Percentiles rank a stretch among this genome's conserved stretches.
Evolutionary conservation across 83 land plant species (phyloP).

Genomic region (Diphasiastrum complanatum): DNA sequence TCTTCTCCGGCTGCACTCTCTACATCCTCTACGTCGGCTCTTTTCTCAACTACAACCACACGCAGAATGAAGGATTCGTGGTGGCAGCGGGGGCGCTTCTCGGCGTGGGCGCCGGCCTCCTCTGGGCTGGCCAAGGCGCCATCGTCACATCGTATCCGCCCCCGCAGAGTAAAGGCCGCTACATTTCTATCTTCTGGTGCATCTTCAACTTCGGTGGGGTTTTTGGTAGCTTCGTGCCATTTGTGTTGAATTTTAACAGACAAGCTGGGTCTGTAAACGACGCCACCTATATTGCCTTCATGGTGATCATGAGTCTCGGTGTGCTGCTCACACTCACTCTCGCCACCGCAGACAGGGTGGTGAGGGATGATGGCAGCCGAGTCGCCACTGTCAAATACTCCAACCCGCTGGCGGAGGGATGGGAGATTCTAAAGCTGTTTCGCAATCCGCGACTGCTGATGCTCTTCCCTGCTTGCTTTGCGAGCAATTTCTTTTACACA

Average conservation of each 20-base stretch:
- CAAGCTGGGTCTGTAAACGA: slow-evolving; percentile 40
- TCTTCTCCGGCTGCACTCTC: slow-evolving; percentile 55
- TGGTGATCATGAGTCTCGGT: slow-evolving; percentile 73
- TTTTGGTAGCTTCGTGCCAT: slow-evolving; percentile 76
- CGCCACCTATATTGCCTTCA: slow-evolving; percentile 81
- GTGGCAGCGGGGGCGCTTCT: slow-evolving; percentile 68
- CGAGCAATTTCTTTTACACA: slow-evolving; percentile 82
- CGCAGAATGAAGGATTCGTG: slow-evolving; percentile 45
- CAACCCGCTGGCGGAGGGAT: slow-evolving; percentile 30
- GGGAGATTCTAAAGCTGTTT: slow-evolving; percentile 55
- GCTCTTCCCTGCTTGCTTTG: slow-evolving; percentile 62
- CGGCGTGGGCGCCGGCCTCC: slow-evolving; percentile 83
- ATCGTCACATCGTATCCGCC: slow-evolving; percentile 90
- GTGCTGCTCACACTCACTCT: slow-evolving; percentile 50
- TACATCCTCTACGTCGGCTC: slow-evolving; percentile 75
- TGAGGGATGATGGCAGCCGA: slow-evolving; percentile 54
- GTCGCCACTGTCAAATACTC: slow-evolving; percentile 45
- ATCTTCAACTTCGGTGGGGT: slow-evolving; percentile 87
- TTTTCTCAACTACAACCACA: slow-evolving; percentile 78
- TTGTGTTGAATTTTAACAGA: slow-evolving; percentile 57
- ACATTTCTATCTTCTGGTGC: slow-evolving; percentile 86
- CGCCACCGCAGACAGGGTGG: slow-evolving; percentile 49
- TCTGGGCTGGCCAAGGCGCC: slow-evolving; percentile 93
- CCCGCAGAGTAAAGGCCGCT: slow-evolving; percentile 50
- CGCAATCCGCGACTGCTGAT: slow-evolving; percentile 54